These are phyloP conservation scores for Parmelia sp. DNA, from an alignment of 495 filamentous ascomycete genomes.

Conservation along the genomic window DNA sequence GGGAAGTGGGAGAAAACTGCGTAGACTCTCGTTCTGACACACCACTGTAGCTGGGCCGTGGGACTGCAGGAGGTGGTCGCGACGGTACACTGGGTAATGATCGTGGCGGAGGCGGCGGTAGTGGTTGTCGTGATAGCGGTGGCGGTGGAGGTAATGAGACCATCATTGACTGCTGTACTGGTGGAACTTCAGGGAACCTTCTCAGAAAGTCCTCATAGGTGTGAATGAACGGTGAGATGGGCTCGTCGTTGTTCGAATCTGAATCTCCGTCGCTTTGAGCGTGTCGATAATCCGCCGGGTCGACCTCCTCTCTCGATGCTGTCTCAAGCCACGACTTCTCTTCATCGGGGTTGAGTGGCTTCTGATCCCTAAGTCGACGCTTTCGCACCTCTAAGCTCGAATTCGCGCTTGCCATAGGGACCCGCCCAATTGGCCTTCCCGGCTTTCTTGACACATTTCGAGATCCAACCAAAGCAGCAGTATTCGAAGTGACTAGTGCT, in stretches of 20 bases:
- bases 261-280: conserved; percentile 31
- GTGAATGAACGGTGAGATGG: conserved; percentile 44
- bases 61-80: conserved; percentile 77
- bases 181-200: conserved; percentile 68
- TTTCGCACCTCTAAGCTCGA: conserved; percentile 50
- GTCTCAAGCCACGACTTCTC: conserved; percentile 54
- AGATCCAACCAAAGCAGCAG: conserved; percentile 43
- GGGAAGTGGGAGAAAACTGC: conserved; percentile 42
- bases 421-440: conserved; percentile 45
- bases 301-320: conserved; percentile 50
- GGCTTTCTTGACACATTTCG: conserved; percentile 35
- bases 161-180: conserved; percentile 71
- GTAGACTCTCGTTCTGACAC: conserved; percentile 61
- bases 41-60: conserved; percentile 82
- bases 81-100: conserved; percentile 41
- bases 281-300: conserved; percentile 38
- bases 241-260: conserved; percentile 27
- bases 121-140: conserved; percentile 39
- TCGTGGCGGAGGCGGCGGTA: conserved; percentile 37
- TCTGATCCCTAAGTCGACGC: conserved; percentile 50
- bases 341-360: conserved; percentile 56
- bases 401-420: conserved; percentile 48
- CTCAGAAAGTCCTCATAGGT: conserved; percentile 71
- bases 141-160: conserved; percentile 31
- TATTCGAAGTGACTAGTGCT: conserved; percentile 54